Conservation (phyloP, 2,329 filamentous ascomycete species). For the Chrysoporthe austroafricana region DNA sequence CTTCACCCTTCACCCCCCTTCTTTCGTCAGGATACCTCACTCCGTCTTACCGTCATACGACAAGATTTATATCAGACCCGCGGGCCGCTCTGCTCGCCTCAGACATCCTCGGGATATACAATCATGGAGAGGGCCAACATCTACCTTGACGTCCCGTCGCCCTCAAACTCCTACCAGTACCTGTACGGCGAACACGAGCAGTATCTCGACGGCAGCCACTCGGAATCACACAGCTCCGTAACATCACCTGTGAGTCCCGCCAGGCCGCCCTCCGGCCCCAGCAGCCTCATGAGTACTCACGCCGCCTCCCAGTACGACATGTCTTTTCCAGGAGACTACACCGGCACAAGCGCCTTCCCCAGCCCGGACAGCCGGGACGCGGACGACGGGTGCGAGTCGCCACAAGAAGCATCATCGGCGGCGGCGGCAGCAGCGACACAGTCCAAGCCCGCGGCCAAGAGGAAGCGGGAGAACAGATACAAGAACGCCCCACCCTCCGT, state of each 20-base stretch:
- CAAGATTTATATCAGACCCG: conserved; percentile 15
- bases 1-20: no score
- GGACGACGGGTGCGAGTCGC: conserved; percentile 25
- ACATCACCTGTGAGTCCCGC: conserved; percentile 40
- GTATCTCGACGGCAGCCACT: conserved; percentile 41
- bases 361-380: conserved; percentile 31
- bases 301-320: conserved; percentile 39
- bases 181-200: conserved; percentile 43
- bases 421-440: conserved; percentile 35
- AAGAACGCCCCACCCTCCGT: conserved; percentile 56
- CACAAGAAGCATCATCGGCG: conserved; percentile 28
- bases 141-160: conserved; percentile 39
- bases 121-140: conserved; percentile 40
- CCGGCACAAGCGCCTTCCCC: conserved; percentile 30
- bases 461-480: conserved; percentile 56
- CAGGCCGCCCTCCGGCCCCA: background rate
- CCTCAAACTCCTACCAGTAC: conserved; percentile 39
- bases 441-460: conserved; percentile 46
- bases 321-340: conserved; percentile 32
- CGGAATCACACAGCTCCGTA: conserved; percentile 43
- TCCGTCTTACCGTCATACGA: background rate
- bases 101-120: background rate
- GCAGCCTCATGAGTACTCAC: conserved; percentile 26
- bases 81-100: background rate
- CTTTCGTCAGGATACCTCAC: conserved; percentile 8